These are phyloP conservation scores for Phytophthora podocarpi DNA, from an alignment of 352 stramenopile species.

Conservation along the genomic window DNA sequence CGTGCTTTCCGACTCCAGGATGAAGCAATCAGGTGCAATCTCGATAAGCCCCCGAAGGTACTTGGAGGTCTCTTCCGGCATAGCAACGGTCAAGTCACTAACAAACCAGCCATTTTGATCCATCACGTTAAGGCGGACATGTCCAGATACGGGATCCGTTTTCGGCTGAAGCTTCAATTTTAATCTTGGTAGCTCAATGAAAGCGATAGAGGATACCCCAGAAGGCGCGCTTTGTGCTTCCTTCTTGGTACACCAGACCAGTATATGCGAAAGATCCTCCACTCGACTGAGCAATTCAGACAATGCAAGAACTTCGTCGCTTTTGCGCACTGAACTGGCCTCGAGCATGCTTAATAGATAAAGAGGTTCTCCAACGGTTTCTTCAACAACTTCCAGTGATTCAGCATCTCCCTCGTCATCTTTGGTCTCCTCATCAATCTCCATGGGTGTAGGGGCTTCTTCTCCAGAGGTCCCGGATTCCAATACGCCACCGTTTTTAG, in stretches of 20 bases:
- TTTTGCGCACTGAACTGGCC: slow-evolving; percentile 48
- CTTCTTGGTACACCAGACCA: slow-evolving; percentile 93
- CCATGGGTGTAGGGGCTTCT: slow-evolving; percentile 36
- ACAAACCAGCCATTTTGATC: slow-evolving; percentile 89
- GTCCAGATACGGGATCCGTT: slow-evolving; percentile 49
- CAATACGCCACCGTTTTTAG: not conserved
- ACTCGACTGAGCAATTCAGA: slow-evolving; percentile 92
- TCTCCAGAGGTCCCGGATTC: not conserved
- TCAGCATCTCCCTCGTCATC: slow-evolving; percentile 51
- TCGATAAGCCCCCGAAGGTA: slow-evolving; percentile 59
- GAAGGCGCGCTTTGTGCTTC: not conserved
- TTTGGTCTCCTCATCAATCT: slow-evolving; percentile 61
- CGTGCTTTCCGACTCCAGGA: slow-evolving; percentile 79
- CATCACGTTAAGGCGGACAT: slow-evolving; percentile 67
- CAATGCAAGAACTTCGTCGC: slow-evolving; percentile 59
- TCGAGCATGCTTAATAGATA: slow-evolving; percentile 96
- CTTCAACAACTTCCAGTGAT: slow-evolving; percentile 62
- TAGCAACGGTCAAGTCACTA: slow-evolving; percentile 61
- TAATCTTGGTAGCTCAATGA: slow-evolving; percentile 97
- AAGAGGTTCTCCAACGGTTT: slow-evolving; percentile 68
- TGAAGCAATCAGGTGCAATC: slow-evolving; percentile 64
- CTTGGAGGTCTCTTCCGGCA: slow-evolving; percentile 38
- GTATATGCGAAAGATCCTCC: slow-evolving; percentile 97
- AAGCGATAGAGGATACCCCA: slow-evolving; percentile 79
- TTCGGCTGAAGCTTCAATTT: slow-evolving; percentile 94